These are phyloP conservation scores for Rhytidiadelphus loreus DNA, from an alignment of 225 moss, liverwort and hornwort genomes.

Conservation along the genomic window DNA sequence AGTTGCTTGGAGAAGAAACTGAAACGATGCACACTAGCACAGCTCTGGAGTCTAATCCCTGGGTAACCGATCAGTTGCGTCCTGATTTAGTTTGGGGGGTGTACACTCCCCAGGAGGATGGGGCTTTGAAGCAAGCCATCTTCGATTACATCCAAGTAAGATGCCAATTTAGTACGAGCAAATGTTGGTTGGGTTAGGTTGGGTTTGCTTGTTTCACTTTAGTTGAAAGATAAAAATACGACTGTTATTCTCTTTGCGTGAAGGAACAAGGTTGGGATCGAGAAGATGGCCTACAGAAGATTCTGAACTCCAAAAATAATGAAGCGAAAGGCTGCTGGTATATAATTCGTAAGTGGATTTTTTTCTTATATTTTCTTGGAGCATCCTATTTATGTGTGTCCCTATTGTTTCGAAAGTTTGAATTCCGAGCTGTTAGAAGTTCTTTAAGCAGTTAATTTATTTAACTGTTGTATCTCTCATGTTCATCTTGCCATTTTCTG, in stretches of 20 bases:
- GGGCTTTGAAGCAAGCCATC: constrained; percentile 29
- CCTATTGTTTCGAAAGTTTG: background rate
- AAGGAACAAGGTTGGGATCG: constrained; percentile 42
- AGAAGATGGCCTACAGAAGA: constrained; percentile 25
- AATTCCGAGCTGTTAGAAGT: background rate
- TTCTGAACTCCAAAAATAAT: background rate
- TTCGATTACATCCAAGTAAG: constrained; percentile 39
- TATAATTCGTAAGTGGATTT: constrained; percentile 29
- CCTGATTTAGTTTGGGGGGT: constrained; percentile 15
- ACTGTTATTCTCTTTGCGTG: background rate
- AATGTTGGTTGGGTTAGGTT: background rate
- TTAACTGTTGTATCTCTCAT: background rate
- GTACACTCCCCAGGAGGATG: constrained; percentile 33
- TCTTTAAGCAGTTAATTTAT: background rate
- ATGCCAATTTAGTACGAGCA: background rate
- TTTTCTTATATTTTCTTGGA: background rate
- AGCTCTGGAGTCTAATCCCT: background rate
- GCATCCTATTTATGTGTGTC: background rate
- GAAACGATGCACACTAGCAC: background rate
- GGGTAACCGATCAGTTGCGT: constrained; percentile 19
- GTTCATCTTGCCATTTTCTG: background rate
- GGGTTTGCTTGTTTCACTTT: background rate
- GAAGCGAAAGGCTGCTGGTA: constrained; percentile 30
- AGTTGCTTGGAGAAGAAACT: background rate
- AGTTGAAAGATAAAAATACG: background rate